phyloP scores from a whole-genome alignment of 169 alveolate species.

The Plasmodium vivax region DNA sequence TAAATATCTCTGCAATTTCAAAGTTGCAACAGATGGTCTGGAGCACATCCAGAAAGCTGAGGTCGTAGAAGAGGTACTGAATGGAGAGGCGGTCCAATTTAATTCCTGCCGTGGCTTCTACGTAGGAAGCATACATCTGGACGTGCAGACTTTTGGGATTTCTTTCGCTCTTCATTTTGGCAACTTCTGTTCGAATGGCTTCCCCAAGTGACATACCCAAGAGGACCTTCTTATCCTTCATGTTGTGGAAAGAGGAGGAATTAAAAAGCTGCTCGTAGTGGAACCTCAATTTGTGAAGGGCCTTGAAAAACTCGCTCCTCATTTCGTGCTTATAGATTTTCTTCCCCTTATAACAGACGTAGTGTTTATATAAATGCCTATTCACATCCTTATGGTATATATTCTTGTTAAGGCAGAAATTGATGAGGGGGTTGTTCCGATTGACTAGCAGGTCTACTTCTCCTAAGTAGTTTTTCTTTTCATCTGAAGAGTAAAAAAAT shows the following conservation, averaged over 20 bases:
- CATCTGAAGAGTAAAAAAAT: constrained; percentile 8
- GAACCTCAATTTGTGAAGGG: constrained; percentile 11
- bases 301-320: constrained; percentile 60
- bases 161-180: constrained; percentile 19
- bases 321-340: constrained; percentile 39
- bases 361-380: constrained; percentile 35
- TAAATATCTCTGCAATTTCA: constrained; percentile 20
- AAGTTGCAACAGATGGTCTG: constrained; percentile 27
- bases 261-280: constrained; percentile 22
- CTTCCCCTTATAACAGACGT: constrained; percentile 14
- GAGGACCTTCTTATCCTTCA: background rate
- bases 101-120: constrained; percentile 22
- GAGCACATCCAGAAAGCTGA: constrained; percentile 15
- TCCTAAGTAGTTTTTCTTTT: constrained; percentile 25
- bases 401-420: constrained; percentile 65
- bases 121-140: constrained; percentile 10
- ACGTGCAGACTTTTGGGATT: constrained; percentile 2
- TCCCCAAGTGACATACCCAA: constrained; percentile 15
- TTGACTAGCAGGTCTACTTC: constrained; percentile 7
- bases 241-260: background rate
- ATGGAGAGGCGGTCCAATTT: constrained; percentile 19
- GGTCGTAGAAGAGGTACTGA: constrained; percentile 47
- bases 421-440: constrained; percentile 46
- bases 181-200: constrained; percentile 8
- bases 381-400: constrained; percentile 16